phyloP scores from a whole-genome alignment of 2,329 filamentous ascomycete genomes.

The Sarocladiaceae sp. region DNA sequence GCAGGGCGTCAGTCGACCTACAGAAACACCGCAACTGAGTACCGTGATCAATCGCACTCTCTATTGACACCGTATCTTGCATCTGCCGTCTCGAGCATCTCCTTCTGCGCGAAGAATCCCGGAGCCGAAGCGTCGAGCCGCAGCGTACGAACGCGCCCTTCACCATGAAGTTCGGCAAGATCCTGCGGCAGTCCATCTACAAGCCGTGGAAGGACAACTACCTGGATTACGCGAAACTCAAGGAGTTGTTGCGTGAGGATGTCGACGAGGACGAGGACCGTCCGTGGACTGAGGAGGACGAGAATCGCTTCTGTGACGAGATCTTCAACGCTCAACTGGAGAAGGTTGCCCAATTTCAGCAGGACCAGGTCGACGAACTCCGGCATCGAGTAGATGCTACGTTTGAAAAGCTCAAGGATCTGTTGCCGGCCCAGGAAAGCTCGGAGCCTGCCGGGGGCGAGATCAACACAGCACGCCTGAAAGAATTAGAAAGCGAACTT shows the following conservation, averaged over 20 bases:
- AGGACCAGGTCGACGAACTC: conserved; percentile 59
- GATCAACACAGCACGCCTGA: conserved; percentile 47
- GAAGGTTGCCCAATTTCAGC: conserved; percentile 88
- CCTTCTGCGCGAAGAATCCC: no score
- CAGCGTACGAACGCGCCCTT: neutral
- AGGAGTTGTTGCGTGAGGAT: conserved; percentile 79
- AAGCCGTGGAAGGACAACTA: conserved; percentile 88
- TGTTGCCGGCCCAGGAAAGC: conserved; percentile 60
- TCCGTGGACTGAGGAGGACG: conserved; percentile 88
- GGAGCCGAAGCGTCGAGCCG: neutral
- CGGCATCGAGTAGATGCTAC: conserved; percentile 47
- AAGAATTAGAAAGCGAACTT: conserved; percentile 70
- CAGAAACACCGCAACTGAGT: no score
- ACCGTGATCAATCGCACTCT: no score
- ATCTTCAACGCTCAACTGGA: conserved; percentile 91
- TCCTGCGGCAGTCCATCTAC: conserved; percentile 73
- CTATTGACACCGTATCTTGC: no score
- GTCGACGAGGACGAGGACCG: conserved; percentile 54
- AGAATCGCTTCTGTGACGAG: conserved; percentile 90
- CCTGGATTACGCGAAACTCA: conserved; percentile 92
- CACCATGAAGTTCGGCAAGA: conserved; percentile 87
- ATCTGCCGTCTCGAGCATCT: no score
- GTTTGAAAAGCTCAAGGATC: conserved; percentile 70
- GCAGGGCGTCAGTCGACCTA: no score
- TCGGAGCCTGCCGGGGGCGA: conserved; percentile 41